A percentile compares a stretch with the other conserved stretches of the same genome.
Conservation (phyloP, 495 filamentous ascomycete species). For the Cudoniella acicularis region DNA sequence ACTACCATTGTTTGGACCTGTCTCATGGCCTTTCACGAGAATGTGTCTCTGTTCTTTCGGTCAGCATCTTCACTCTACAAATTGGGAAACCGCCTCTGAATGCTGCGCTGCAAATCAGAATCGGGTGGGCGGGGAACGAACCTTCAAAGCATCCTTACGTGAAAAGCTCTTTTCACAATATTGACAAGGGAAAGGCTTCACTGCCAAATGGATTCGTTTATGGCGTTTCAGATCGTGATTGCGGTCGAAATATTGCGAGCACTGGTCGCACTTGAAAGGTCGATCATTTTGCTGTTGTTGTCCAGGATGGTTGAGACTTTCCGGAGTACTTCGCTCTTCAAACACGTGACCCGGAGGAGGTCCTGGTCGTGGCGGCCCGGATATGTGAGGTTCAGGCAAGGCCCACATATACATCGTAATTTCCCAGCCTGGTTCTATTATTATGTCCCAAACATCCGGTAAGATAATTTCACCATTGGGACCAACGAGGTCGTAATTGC, state of each 20-base stretch:
- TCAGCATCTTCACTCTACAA: slow-evolving; percentile 21
- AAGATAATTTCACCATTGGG: slow-evolving; percentile 45
- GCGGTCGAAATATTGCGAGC: slow-evolving; percentile 88
- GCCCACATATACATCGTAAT: slow-evolving; percentile 94
- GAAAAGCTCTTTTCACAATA: slow-evolving; percentile 97
- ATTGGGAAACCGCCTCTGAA: slow-evolving; percentile 11
- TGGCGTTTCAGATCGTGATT: slow-evolving; percentile 97
- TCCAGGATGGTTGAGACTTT: slow-evolving; percentile 40
- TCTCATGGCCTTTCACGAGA: slow-evolving; percentile 88
- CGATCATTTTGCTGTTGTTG: slow-evolving; percentile 62
- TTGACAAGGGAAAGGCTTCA: slow-evolving; percentile 91
- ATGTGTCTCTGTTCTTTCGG: slow-evolving; percentile 68
- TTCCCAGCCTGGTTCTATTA: slow-evolving; percentile 58
- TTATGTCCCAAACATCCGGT: slow-evolving; percentile 48
- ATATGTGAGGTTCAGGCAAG: slow-evolving; percentile 55
- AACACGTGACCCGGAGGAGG: too few species aligned
- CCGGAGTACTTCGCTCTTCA: too few species aligned
- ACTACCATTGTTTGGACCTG: slow-evolving; percentile 11
- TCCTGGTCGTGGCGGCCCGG: too few species aligned
- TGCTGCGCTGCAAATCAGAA: slow-evolving; percentile 11
- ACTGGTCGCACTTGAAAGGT: slow-evolving; percentile 92
- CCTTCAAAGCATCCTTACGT: slow-evolving; percentile 95
- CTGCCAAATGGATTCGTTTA: slow-evolving; percentile 88
- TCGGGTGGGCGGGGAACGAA: slow-evolving; percentile 35
- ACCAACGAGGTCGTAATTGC: slow-evolving; percentile 46